phyloP scores from a whole-genome alignment of 2,329 filamentous ascomycete genomes.

The Cordyceps cateniannulata region DNA sequence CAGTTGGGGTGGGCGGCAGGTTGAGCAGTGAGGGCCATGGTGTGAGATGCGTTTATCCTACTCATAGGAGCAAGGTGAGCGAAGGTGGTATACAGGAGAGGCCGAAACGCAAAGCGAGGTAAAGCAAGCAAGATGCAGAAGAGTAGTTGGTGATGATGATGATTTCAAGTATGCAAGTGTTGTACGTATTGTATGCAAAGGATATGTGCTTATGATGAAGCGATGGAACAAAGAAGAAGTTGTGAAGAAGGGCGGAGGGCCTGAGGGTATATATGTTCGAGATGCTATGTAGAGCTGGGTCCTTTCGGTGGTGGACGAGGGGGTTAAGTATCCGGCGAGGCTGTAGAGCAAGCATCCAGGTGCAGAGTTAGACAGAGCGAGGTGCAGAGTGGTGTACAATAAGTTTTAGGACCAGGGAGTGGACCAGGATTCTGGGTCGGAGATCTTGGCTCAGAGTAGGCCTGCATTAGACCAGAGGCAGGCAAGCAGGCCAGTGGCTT shows the following conservation, averaged over 20 bases:
- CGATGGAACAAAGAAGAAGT: background rate
- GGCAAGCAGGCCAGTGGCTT: conserved; percentile 1
- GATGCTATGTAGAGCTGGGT: background rate
- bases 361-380: background rate
- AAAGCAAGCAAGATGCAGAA: conserved; percentile 1
- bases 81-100: background rate
- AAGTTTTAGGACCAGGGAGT: conserved; percentile 10
- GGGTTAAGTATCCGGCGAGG: conserved; percentile 13
- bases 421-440: conserved; percentile 13
- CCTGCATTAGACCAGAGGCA: conserved; percentile 12
- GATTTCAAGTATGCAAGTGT: background rate
- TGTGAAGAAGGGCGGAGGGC: conserved; percentile 10
- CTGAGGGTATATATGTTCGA: conserved; percentile 13
- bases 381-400: background rate
- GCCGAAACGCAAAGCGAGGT: background rate
- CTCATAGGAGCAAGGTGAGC: conserved; percentile 7
- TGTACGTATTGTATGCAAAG: background rate
- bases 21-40: conserved; percentile 43
- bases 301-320: conserved; percentile 7
- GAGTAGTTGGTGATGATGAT: background rate
- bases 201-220: background rate
- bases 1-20: conserved; percentile 40
- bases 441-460: conserved; percentile 14
- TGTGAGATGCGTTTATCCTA: conserved; percentile 11
- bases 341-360: conserved; percentile 4